phyloP scores from a whole-genome alignment of 1,284 basidiomycete genomes.

The Fomitopsis betulina region DNA sequence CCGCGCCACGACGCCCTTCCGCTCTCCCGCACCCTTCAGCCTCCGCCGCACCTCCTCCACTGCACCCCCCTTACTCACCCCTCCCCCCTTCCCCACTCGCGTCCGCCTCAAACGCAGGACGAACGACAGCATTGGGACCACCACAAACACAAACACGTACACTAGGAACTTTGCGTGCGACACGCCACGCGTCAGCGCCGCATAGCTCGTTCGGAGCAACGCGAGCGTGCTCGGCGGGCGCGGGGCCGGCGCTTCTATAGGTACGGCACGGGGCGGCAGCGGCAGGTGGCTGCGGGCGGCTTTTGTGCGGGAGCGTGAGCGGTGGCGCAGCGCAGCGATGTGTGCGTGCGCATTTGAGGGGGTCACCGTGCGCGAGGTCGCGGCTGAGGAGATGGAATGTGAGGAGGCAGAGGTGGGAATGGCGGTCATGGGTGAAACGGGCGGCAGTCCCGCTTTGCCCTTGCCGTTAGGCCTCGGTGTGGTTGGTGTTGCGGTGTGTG shows the following conservation, averaged over 20 bases:
- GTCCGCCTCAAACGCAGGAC: slow-evolving; percentile 44
- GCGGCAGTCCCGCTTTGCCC: slow-evolving; percentile 8
- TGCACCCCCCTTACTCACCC: slow-evolving; percentile 28
- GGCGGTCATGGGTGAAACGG: slow-evolving; percentile 16
- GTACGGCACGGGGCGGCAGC: slow-evolving; percentile 13
- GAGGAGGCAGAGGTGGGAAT: slow-evolving; percentile 21
- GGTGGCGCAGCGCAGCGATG: slow-evolving; percentile 1
- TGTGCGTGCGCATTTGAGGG: slow-evolving; percentile 5
- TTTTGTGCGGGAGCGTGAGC: slow-evolving; percentile 10
- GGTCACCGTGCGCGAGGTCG: slow-evolving; percentile 26
- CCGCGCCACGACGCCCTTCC: slow-evolving; percentile 34
- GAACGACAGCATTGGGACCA: slow-evolving; percentile 60
- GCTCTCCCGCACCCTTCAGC: slow-evolving; percentile 35
- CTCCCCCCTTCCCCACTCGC: slow-evolving; percentile 9
- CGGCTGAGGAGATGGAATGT: slow-evolving; percentile 23
- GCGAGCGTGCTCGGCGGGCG: slow-evolving; percentile 23
- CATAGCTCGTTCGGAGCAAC: slow-evolving; percentile 23
- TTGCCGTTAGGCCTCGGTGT: slow-evolving; percentile 17
- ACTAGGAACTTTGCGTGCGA: slow-evolving; percentile 37
- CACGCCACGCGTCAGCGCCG: slow-evolving; percentile 12
- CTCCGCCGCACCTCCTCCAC: slow-evolving; percentile 56
- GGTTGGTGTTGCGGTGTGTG: slow-evolving; percentile 29
- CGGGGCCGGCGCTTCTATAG: slow-evolving; percentile 11
- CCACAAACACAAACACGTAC: slow-evolving; percentile 50
- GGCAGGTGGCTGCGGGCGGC: slow-evolving; percentile 6